These are phyloP conservation scores for Ophiostoma populinum DNA, from an alignment of 2,329 filamentous ascomycete genomes.

Conservation along the genomic window DNA sequence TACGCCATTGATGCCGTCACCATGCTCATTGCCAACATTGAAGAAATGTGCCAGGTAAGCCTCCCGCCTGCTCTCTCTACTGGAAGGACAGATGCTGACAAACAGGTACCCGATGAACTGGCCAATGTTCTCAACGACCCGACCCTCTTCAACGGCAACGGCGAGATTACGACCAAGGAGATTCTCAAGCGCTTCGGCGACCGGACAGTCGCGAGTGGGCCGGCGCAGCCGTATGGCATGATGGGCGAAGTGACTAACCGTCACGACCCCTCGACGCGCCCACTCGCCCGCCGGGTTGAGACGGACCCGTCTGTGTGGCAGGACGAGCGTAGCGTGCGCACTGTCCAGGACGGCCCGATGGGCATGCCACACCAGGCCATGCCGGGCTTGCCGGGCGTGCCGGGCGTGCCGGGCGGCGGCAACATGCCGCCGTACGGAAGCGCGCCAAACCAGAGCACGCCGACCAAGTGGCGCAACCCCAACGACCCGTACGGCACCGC, in stretches of 20 bases:
- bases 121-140: slow-evolving; percentile 73
- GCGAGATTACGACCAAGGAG: slow-evolving; percentile 90
- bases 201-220: slow-evolving; percentile 30
- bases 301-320: slow-evolving; percentile 75
- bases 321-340: slow-evolving; percentile 68
- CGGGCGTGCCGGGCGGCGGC: slow-evolving; percentile 13
- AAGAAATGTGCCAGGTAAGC: slow-evolving; percentile 91
- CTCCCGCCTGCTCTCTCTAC: slow-evolving; percentile 13
- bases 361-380: no score
- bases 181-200: slow-evolving; percentile 89
- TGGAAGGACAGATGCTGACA: slow-evolving; percentile 4
- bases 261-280: slow-evolving; percentile 38
- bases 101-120: slow-evolving; percentile 80
- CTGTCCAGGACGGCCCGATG: slow-evolving; percentile 39
- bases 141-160: slow-evolving; percentile 60
- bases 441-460: slow-evolving; percentile 27
- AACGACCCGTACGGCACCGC: slow-evolving; percentile 21
- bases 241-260: slow-evolving; percentile 37
- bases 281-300: slow-evolving; percentile 50
- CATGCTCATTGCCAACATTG: slow-evolving; percentile 78
- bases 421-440: slow-evolving; percentile 8
- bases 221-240: slow-evolving; percentile 41
- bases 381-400: no score
- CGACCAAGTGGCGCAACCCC: slow-evolving; percentile 31
- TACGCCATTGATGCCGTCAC: slow-evolving; percentile 86